These are phyloP conservation scores for Teratosphaeria pseudoeucalypti DNA, from an alignment of 2,329 filamentous ascomycete species.

Conservation along the genomic window DNA sequence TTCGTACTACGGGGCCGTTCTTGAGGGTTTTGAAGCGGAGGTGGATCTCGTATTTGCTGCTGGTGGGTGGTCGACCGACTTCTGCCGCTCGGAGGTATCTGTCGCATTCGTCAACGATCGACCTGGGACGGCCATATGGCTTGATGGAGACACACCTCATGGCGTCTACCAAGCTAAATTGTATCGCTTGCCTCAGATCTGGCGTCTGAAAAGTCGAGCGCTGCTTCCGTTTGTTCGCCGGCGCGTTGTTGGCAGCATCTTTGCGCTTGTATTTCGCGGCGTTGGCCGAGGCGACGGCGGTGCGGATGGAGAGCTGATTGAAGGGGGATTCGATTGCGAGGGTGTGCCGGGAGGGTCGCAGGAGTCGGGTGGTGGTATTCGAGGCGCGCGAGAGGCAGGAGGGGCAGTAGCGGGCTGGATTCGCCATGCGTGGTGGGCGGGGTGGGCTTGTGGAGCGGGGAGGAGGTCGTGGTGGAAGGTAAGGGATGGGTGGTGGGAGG, in stretches of 20 bases:
- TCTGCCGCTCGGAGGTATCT: conserved; percentile 89
- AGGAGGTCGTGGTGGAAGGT: background rate
- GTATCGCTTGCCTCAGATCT: conserved; percentile 54
- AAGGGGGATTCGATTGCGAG: conserved; percentile 9
- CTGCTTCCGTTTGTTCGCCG: conserved; percentile 53
- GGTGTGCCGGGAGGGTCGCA: conserved; percentile 6
- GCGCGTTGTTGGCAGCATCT: conserved; percentile 32
- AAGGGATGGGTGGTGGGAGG: background rate
- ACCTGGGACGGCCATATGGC: background rate
- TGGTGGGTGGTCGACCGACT: conserved; percentile 65
- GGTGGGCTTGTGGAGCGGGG: background rate
- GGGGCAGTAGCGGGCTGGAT: conserved; percentile 14
- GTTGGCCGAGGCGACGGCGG: conserved; percentile 29
- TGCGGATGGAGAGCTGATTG: conserved; percentile 25
- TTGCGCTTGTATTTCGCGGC: conserved; percentile 32
- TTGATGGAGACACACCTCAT: conserved; percentile 54
- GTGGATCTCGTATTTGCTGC: conserved; percentile 79
- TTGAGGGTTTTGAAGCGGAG: conserved; percentile 74
- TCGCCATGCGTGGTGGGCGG: background rate
- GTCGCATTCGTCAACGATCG: conserved; percentile 1
- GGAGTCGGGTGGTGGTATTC: conserved; percentile 6
- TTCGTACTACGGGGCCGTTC: conserved; percentile 78
- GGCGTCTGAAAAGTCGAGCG: conserved; percentile 55
- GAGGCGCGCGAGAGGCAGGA: conserved; percentile 16
- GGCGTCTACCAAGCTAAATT: conserved; percentile 79